A percentile compares a stretch with the other conserved stretches of the same genome.
Evolutionary conservation across 495 filamentous ascomycete species (phyloP).

Genomic region (Peziza echinospora): DNA sequence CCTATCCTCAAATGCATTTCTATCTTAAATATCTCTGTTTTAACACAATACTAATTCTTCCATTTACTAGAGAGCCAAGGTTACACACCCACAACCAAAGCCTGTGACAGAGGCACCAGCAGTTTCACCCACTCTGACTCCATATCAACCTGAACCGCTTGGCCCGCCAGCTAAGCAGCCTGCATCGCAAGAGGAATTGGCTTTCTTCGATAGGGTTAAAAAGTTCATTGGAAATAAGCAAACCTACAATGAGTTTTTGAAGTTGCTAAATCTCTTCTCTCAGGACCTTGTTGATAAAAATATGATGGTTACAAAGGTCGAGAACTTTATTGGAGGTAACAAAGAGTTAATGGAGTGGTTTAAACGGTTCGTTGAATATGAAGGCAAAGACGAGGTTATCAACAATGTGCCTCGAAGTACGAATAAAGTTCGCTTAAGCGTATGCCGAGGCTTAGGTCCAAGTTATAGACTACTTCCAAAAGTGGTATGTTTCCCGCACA

Average conservation of each 20-base stretch:
- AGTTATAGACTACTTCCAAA: constrained; percentile 87
- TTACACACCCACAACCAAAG: constrained; percentile 24
- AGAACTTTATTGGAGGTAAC: constrained; percentile 70
- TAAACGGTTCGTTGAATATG: constrained; percentile 50
- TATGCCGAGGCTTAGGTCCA: constrained; percentile 79
- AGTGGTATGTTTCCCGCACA: constrained; percentile 27
- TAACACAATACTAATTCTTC: too few relatives aligned
- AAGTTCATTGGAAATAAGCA: constrained; percentile 86
- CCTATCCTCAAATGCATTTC: neutral
- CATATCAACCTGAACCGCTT: constrained; percentile 66
- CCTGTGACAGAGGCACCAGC: constrained; percentile 39
- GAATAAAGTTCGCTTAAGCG: constrained; percentile 62
- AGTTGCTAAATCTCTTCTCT: constrained; percentile 82
- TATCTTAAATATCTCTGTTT: constrained; percentile 5
- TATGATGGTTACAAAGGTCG: constrained; percentile 56
- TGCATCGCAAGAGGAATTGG: constrained; percentile 50
- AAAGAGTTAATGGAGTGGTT: constrained; percentile 71
- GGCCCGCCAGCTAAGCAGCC: constrained; percentile 44
- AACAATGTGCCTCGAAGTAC: constrained; percentile 55
- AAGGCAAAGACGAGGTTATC: constrained; percentile 51
- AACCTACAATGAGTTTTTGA: constrained; percentile 81
- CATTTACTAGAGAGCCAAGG: constrained; percentile 34
- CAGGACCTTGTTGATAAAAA: constrained; percentile 72
- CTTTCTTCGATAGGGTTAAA: constrained; percentile 90
- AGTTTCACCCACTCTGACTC: constrained; percentile 73